Evolutionary conservation across 2,329 filamentous ascomycete species (phyloP), one percentile per base, ranked within the genome.

Genomic region (Pseudogymnoascus sp.): DNA sequence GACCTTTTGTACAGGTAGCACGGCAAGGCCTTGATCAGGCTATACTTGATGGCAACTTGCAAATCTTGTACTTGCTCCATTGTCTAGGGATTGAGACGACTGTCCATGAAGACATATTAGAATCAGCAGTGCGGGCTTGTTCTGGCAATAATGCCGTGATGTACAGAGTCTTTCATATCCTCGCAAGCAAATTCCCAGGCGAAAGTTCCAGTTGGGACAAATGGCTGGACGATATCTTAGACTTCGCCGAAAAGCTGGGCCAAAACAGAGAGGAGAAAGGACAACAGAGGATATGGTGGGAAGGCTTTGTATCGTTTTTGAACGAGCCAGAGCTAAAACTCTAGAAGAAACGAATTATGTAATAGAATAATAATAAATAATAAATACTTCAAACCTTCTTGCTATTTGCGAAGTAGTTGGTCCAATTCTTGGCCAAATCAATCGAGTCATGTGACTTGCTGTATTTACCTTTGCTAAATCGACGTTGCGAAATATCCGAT

Each of bases 21-120:
- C 54, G 37, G 16, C 42, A 60, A 5, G 62, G 62, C 16, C 47
- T 63, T 60, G 45, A 37, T 8, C 26, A 60, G 16, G 62, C 62
- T 39, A 61, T 63, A 60, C 26, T 60, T 23, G 62, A 60, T 36
- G 47, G 62, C 12, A 63, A 63, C 18, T 8, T 63, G n/a, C 40
- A 60, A 39, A 23, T 60, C 29, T 23, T 63, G 5, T 63, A 63
- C 37, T 12, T 63, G n/a, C 45, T 63, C 36, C 26, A 36, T 40
- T 61, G 42, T 40, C 62, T 63, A 12, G 62, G 59, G 59, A 61
- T 61, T 34, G 36, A 61, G 39, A 42, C 34, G 26, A 42, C 39
- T n/a, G 36, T 61, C 1, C 59, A 61, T 8, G 59, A 61, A 12
- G 59, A 61, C 36, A 42, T 61, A 12, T 61, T 61, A 18, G 59